Evolutionary conservation across 140 eudicot genomes (phyloP).

Genomic region (Cichorium intybus): DNA sequence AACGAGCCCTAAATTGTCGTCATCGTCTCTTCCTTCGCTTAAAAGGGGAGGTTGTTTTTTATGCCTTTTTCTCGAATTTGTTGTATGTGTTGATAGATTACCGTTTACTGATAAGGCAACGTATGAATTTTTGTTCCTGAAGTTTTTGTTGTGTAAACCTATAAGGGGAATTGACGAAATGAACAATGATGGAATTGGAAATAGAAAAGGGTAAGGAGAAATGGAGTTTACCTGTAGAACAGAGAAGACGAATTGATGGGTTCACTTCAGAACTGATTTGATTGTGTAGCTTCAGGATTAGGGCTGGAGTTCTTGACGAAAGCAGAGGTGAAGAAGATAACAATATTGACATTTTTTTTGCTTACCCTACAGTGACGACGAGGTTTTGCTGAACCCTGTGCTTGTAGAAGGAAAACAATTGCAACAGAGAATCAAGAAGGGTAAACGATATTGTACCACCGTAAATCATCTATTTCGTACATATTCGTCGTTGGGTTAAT

Average conservation of each 20-base stretch:
- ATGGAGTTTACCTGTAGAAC: conserved; percentile 35
- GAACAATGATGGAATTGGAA: conserved; percentile 1
- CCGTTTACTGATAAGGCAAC: conserved; percentile 36
- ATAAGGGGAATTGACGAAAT: neutral
- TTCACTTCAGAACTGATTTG: conserved; percentile 6
- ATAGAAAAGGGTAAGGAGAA: neutral
- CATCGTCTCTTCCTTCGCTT: conserved; percentile 94
- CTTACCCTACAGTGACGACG: neutral
- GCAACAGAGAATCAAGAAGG: neutral
- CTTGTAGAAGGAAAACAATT: neutral
- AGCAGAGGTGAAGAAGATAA: conserved; percentile 41
- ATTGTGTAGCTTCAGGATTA: conserved; percentile 28
- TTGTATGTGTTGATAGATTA: conserved; percentile 38
- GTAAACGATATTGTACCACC: too few species aligned
- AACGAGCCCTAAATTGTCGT: conserved; percentile 62
- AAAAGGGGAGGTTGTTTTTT: conserved; percentile 47
- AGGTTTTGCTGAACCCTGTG: conserved; percentile 27
- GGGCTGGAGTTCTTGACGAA: conserved; percentile 32
- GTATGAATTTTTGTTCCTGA: conserved; percentile 20
- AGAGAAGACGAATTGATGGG: conserved; percentile 24
- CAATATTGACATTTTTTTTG: conserved; percentile 38
- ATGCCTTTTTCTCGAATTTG: conserved; percentile 39
- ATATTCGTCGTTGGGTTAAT: too few species aligned
- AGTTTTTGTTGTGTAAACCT: conserved; percentile 25
- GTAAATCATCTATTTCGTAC: too few species aligned